These are phyloP conservation scores for Cutaneotrichosporon cutaneum DNA, from an alignment of 1,284 basidiomycete genomes.

Conservation along the genomic window DNA sequence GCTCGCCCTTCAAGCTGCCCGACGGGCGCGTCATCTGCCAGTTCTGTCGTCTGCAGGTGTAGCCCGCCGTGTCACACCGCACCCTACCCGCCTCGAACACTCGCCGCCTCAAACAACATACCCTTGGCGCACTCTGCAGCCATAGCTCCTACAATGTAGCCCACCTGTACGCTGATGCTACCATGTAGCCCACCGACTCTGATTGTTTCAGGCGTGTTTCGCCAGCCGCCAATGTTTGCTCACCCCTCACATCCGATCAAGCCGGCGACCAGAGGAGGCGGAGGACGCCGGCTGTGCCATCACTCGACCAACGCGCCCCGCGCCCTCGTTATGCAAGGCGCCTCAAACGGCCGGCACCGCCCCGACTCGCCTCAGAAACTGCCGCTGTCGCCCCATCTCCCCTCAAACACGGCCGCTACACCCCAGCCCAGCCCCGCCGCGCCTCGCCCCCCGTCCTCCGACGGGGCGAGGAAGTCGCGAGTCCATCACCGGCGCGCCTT, in stretches of 20 bases:
- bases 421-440: background rate
- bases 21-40: conserved; percentile 9
- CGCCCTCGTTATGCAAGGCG: too few relatives aligned
- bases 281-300: too few relatives aligned
- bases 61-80: background rate
- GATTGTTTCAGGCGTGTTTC: too few relatives aligned
- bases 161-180: background rate
- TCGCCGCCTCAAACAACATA: background rate
- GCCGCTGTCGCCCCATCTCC: too few relatives aligned
- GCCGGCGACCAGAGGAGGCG: too few relatives aligned
- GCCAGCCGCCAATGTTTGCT: too few relatives aligned
- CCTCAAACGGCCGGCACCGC: too few relatives aligned
- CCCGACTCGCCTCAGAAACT: too few relatives aligned
- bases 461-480: background rate
- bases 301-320: too few relatives aligned
- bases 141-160: background rate
- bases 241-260: too few relatives aligned
- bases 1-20: conserved; percentile 3
- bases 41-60: conserved; percentile 4
- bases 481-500: background rate
- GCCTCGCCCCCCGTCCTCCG: background rate
- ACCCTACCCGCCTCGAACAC: too few relatives aligned
- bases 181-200: background rate
- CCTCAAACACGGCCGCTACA: background rate
- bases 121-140: background rate